These are phyloP conservation scores for Leishmania turanica DNA, from an alignment of 208 protist genomes.

Conservation along the genomic window DNA sequence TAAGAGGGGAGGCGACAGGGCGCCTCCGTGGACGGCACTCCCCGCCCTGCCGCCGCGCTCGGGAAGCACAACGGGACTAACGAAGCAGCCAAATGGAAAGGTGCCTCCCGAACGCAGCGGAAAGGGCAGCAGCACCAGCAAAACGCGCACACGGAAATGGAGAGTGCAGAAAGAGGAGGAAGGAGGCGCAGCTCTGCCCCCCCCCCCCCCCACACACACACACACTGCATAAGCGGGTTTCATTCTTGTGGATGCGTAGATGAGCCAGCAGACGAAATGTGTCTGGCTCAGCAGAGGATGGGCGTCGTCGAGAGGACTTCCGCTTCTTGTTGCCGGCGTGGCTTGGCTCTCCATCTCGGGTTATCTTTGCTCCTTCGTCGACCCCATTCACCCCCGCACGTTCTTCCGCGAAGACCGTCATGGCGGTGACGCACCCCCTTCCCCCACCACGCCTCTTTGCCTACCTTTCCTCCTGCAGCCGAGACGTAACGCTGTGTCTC, in stretches of 20 bases:
- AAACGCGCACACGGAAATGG: not conserved
- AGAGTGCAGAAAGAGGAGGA: not conserved
- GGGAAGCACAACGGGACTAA: not conserved
- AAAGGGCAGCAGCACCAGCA: not conserved
- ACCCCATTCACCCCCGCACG: not conserved
- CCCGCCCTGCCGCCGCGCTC: not conserved
- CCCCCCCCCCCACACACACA: too few relatives aligned
- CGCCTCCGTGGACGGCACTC: not conserved
- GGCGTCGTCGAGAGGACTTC: not conserved
- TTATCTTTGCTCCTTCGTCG: not conserved
- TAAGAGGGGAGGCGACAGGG: not conserved
- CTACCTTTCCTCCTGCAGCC: not conserved
- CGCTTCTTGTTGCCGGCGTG: not conserved
- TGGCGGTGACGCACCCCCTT: not conserved
- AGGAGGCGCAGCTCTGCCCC: not conserved
- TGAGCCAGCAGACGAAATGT: not conserved
- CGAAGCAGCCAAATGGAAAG: not conserved
- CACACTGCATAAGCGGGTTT: not conserved
- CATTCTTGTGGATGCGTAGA: not conserved
- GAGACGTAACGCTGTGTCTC: not conserved
- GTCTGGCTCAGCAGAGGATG: not conserved
- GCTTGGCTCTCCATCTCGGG: not conserved
- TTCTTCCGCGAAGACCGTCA: not conserved
- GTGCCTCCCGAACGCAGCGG: not conserved
- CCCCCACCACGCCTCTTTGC: not conserved